Evolutionary conservation across 2,329 filamentous ascomycete genomes (phyloP), one percentile per base, ranked within the genome.

Genomic region (Cladosporium halotolerans): DNA sequence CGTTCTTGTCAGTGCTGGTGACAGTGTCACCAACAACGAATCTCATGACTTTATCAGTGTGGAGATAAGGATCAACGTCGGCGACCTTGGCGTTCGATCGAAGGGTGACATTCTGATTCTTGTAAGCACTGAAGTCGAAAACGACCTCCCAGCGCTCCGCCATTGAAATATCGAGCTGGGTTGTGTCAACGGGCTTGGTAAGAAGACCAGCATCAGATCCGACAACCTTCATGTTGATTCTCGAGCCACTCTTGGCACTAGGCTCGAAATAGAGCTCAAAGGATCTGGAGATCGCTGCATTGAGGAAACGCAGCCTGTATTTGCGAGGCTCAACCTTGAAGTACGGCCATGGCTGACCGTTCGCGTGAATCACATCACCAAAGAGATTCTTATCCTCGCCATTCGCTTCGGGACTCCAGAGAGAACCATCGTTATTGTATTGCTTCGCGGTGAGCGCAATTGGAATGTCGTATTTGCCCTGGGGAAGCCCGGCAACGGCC

Each of bases 71-170:
- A 56, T 82, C 64, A 45, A 61, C 60, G 6, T 33, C 38, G 14
- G 58, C 56, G 16, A 59, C 55, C 43, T 58, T 53, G 51, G 60
- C 60, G 56, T 62, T 65, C 49, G 55, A 58, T 13, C 44, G 19
- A 33, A 62, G 57, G 0, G 61, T 64, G 39, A 69, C 57, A 54
- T 76, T 79, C 62, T 79, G 69, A 41, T 76, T 77, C 2, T 69
- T 70, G 57, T 70, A 77, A 2, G 60, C 52, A 10, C 73, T 64
- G 59, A 83, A 83, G 66, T 83, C 80, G 52, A 83, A 66, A 19
- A 83, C 69, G 32, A 82, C 68, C 58, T 83, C 80, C 58, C 77
- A 83, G 5, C 80, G 73, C 62, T 83, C 80, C 4, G 77, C 80
- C 69, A 80, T 79, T 5, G 77, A 70, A 38, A 81, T 67, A 32